Evolutionary conservation across 139 green algal genomes (phyloP).

Genomic region (Microglena sp.): DNA sequence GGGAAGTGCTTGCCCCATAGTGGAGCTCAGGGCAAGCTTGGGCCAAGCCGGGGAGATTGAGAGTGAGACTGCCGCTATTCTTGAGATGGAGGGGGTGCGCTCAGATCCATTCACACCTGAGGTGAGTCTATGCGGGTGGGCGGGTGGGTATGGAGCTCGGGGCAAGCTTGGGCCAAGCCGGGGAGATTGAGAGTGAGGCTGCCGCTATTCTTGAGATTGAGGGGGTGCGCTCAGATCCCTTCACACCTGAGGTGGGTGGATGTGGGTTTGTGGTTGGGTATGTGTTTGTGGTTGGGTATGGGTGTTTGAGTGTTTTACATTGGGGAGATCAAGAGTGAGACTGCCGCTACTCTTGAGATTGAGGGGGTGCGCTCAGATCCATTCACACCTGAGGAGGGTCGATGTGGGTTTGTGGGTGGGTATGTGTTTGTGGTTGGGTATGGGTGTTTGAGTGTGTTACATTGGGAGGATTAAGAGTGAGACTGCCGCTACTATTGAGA

Average conservation of each 20-base stretch:
- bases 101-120: conserved; percentile 27
- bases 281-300: no score
- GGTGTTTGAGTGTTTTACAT: no score
- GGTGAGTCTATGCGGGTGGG: not conserved
- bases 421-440: no score
- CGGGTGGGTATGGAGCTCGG: not conserved
- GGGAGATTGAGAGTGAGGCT: conserved; percentile 62
- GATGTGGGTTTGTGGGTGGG: no score
- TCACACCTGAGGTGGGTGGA: conserved; percentile 27
- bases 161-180: conserved; percentile 27
- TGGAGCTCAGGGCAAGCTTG: conserved; percentile 8
- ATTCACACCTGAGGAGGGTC: conserved; percentile 31
- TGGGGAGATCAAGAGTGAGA: conserved; percentile 65
- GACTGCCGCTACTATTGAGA: conserved; percentile 46
- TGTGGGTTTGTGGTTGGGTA: no score
- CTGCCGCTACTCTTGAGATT: conserved; percentile 38
- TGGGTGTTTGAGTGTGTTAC: no score
- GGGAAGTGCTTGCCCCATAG: not conserved
- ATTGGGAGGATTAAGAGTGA: conserved; percentile 61
- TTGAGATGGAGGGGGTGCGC: conserved; percentile 34
- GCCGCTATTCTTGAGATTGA: conserved; percentile 44
- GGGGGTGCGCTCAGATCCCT: conserved; percentile 26
- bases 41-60: not conserved
- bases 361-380: conserved; percentile 29
- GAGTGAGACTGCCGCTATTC: conserved; percentile 52